Evolutionary conservation across 805 yeast genomes (phyloP), one percentile per base, ranked within the genome.

Genomic region (Starmerella sp.): DNA sequence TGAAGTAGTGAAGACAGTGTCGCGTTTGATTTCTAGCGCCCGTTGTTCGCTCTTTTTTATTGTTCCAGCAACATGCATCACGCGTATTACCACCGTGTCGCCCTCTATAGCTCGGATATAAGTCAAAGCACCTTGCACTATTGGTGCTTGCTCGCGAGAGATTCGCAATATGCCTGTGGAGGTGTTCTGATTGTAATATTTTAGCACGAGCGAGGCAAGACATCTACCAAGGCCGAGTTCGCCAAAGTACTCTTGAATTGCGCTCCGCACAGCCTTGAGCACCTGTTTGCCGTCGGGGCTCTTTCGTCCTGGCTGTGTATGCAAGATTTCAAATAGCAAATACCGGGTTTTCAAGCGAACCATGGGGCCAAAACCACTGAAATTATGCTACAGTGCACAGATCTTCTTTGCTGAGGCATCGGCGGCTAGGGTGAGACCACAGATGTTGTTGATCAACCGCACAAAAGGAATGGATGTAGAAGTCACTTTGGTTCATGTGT

Each of bases 331-430:
- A 67, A 91, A 90, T 4, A 89, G 73, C 11, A 90, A 75, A 63
- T 91, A 90, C 61, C 97, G 73, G 15, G 89, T 82, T 67, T 90
- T 90, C 32, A 90, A 74, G 64, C 97, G 78, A 14, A 90, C 97
- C 97, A 90, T 90, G 14, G 32, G 11, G 28, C 14, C 32, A 8
- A 6, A 42, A n/a, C 45, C 45, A n/a, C 17, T 17, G 45, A 14
- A 29, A 15, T 29, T 8, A 11, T 10, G 8, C 8, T 37, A 9
- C 13, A 7, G 9, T 30, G 9, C 17, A 29, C 17, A 13, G 10
- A 29, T 14, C 15, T 30, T 22, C 22, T n/a, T 34, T 45, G 39
- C 49, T 31, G 39, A 45, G 38, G 17, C 28, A 34, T 43, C 34
- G 30, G n/a, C 39, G 39, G 39, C 49, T 11, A 45, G 39, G 37